Conservation (phyloP, 768 basidiomycete species). For the Hericium coralloides region DNA sequence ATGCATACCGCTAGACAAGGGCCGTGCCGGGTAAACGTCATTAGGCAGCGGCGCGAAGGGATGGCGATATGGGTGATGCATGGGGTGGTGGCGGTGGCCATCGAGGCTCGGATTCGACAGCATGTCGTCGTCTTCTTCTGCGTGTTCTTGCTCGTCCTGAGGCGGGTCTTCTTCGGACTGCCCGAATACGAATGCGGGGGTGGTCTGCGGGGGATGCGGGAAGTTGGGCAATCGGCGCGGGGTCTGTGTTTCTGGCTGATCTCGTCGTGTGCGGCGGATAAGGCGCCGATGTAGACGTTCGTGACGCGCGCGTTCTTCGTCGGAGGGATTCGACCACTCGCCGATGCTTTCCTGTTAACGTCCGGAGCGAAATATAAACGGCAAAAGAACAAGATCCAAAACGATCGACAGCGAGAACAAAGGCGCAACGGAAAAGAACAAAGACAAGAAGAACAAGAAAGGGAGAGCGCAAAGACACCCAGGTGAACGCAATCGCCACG, state of each 20-base stretch:
- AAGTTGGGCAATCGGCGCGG: conserved; percentile 74
- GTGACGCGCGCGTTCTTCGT: conserved; percentile 76
- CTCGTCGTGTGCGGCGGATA: conserved; percentile 31
- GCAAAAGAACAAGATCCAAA: not conserved
- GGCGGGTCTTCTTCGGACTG: not conserved
- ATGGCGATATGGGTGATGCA: not conserved
- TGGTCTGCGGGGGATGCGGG: conserved; percentile 61
- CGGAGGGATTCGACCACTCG: conserved; percentile 87
- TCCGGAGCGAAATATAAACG: conserved; percentile 4
- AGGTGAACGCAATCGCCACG: not conserved
- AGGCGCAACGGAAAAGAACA: not conserved
- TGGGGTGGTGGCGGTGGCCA: conserved; percentile 19
- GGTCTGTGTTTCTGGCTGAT: conserved; percentile 42
- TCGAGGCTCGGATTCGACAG: conserved; percentile 87
- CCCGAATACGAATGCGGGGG: conserved; percentile 28
- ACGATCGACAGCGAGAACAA: no score
- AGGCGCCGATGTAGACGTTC: conserved; percentile 54
- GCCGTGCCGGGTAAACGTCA: not conserved
- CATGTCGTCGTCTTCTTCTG: conserved; percentile 44
- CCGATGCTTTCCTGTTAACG: conserved; percentile 58
- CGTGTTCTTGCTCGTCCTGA: conserved; percentile 18
- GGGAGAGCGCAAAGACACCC: not conserved
- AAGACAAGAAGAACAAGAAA: not conserved
- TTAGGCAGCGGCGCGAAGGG: not conserved
- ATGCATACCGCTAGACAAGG: not conserved